Conservation (phyloP, 805 yeast species). For the Metschnikowia proteae region DNA sequence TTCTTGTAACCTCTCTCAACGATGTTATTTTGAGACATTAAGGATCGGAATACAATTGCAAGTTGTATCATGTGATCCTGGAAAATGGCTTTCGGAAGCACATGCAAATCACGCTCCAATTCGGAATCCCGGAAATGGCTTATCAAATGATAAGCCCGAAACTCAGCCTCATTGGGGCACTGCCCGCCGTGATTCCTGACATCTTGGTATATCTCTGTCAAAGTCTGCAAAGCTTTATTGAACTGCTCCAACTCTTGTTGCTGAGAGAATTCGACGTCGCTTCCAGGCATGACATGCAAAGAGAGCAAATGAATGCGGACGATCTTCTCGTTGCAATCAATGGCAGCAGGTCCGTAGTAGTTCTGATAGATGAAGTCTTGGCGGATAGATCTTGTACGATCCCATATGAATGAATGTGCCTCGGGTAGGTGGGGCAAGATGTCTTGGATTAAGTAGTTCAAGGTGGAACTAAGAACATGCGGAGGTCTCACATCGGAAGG, state of each 20-base stretch:
- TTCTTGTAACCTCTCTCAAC: conserved; percentile 51
- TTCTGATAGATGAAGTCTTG: conserved; percentile 97
- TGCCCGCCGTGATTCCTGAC: conserved; percentile 63
- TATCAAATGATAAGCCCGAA: conserved; percentile 80
- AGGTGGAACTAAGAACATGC: conserved; percentile 56
- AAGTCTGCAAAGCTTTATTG: conserved; percentile 83
- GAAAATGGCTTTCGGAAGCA: conserved; percentile 56
- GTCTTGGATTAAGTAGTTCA: conserved; percentile 66
- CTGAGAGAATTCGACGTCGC: conserved; percentile 68
- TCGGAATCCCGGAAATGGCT: conserved; percentile 84
- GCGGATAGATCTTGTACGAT: conserved; percentile 91
- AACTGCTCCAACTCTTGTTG: conserved; percentile 96
- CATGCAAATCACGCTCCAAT: conserved; percentile 69
- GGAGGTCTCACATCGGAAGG: conserved; percentile 99
- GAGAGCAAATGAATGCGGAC: conserved; percentile 83
- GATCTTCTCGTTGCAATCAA: conserved; percentile 87
- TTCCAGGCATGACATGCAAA: conserved; percentile 81
- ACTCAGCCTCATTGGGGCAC: conserved; percentile 87
- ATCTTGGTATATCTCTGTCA: conserved; percentile 83
- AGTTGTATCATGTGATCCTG: conserved; percentile 56
- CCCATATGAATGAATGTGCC: conserved; percentile 92
- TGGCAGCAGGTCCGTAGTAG: conserved; percentile 88
- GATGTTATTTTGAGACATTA: conserved; percentile 59
- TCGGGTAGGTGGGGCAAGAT: conserved; percentile 69
- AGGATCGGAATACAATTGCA: conserved; percentile 66